Percentiles rank a stretch among this genome's conserved stretches.
These are phyloP conservation scores for Davidsoniella australis DNA, from an alignment of 2,329 filamentous ascomycete species.

Conservation along the genomic window DNA sequence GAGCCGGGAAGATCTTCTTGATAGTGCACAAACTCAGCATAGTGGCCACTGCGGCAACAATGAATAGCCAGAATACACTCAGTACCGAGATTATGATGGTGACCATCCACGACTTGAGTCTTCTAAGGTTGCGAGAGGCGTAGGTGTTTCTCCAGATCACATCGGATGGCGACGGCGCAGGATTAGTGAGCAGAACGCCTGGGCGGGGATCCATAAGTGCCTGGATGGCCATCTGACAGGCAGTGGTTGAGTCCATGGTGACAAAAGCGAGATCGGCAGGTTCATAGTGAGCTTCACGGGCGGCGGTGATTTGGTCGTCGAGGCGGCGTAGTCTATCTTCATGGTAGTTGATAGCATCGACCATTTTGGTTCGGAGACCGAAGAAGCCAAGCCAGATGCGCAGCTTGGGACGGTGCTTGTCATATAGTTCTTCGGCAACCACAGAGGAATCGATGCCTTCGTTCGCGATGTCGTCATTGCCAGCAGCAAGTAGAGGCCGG, in stretches of 20 bases:
- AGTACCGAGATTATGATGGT: slow-evolving; percentile 69
- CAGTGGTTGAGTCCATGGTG: slow-evolving; percentile 89
- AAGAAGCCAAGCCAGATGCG: slow-evolving; percentile 67
- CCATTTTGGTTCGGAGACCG: slow-evolving; percentile 49
- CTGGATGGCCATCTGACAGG: slow-evolving; percentile 89
- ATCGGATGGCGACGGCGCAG: slow-evolving; percentile 75
- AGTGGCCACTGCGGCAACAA: slow-evolving; percentile 63
- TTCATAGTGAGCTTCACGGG: slow-evolving; percentile 59
- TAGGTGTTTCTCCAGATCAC: slow-evolving; percentile 96
- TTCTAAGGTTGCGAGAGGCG: slow-evolving; percentile 52
- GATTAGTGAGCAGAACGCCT: slow-evolving; percentile 65
- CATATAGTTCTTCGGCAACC: slow-evolving; percentile 14
- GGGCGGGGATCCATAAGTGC: slow-evolving; percentile 84
- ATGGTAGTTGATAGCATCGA: slow-evolving; percentile 90
- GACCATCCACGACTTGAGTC: slow-evolving; percentile 65
- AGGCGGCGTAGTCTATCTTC: slow-evolving; percentile 66
- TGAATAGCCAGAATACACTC: slow-evolving; percentile 73
- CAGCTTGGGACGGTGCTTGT: slow-evolving; percentile 40
- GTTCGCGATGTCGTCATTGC: not conserved
- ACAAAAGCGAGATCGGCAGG: slow-evolving; percentile 81
- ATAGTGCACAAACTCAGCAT: slow-evolving; percentile 72
- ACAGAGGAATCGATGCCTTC: not conserved
- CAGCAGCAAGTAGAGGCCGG: not conserved
- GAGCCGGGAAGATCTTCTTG: slow-evolving; percentile 47
- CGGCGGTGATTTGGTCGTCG: slow-evolving; percentile 54